Base-by-base conservation (phyloP, 2,329 filamentous ascomycete genomes). In the Pseudogymnoascus sp. region DNA sequence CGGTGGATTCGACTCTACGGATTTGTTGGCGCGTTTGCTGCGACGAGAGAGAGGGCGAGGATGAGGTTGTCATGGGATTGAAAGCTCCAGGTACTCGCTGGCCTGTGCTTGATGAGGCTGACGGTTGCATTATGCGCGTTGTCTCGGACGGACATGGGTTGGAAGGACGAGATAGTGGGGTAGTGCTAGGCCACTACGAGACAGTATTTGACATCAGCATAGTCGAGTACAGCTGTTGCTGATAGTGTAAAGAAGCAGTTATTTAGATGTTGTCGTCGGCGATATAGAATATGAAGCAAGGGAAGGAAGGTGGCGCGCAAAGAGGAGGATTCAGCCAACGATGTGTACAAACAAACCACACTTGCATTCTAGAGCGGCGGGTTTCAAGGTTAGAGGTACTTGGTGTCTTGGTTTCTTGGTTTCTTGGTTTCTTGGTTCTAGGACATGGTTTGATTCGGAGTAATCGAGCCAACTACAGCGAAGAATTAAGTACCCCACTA, bases 31-130 rank as follows among this genome's bases (percentile, higher is more conserved):
- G 51, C 23, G 36, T 61, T 45, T 31, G 39, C 12, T 31, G 39
- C 8, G 29, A 37, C 16, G 62, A 59, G 16, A 34, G 26, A n/a
- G 37, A 37, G 16, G 51, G 23, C 18, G 51, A 26, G 16, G 57
- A 18, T 23, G 62, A 61, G 23, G 54, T 31, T 29, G 45, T 34
- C 34, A 37, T 42, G 34, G 64, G 39, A 62, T 63, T 61, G 63
- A 65, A 65, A 37, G 47, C 29, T 36, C 64, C 64, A 37, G 62
- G 64, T 34, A 54, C 37, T 65, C 61, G 34, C 40, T 57, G 51
- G 62, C 64, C 45, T 61, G 64, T 39, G 39, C 40, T 39, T 39
- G 57, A 34, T 57, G 51, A 23, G 40, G 11, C 54, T 21, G 60
- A 61, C 26, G 60, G 31, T 51, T 66, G 62, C 62, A 57, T 57